phyloP scores from a whole-genome alignment of 2,329 filamentous ascomycete genomes.

The Ustilaginoidea virens region DNA sequence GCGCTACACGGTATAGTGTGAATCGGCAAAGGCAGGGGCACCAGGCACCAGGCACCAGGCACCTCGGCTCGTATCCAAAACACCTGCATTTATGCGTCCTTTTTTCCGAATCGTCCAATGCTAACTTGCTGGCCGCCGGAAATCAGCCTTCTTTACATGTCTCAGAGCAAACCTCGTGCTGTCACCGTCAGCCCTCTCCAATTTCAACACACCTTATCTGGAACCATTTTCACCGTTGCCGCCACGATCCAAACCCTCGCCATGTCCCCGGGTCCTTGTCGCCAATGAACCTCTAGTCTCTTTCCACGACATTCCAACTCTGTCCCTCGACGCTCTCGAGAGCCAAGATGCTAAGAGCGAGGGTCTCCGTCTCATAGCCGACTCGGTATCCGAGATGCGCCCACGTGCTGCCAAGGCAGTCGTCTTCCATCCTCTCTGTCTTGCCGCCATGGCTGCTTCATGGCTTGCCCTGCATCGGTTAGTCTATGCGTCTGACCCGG shows the following conservation, averaged over 20 bases:
- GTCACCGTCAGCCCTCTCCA: slow-evolving; percentile 41
- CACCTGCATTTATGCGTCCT: too few relatives aligned
- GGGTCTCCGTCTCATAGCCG: slow-evolving; percentile 59
- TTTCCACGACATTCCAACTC: slow-evolving; percentile 40
- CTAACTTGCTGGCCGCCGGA: too few relatives aligned
- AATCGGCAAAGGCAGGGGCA: too few relatives aligned
- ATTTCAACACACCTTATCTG: slow-evolving; percentile 48
- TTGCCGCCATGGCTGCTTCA: slow-evolving; percentile 29
- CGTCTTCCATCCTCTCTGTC: slow-evolving; percentile 43
- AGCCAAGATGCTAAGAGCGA: slow-evolving; percentile 44
- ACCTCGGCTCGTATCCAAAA: too few relatives aligned
- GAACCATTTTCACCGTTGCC: slow-evolving; percentile 26
- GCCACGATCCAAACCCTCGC: slow-evolving; percentile 28
- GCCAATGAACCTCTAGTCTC: slow-evolving; percentile 23
- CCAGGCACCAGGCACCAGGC: too few relatives aligned
- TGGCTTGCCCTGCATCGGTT: slow-evolving; percentile 31
- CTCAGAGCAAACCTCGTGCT: slow-evolving; percentile 68
- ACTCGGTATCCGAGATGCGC: slow-evolving; percentile 71
- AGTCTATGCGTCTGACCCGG: slow-evolving; percentile 21
- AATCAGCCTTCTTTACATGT: slow-evolving; percentile 68
- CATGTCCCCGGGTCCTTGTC: slow-evolving; percentile 36
- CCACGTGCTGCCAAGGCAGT: slow-evolving; percentile 49
- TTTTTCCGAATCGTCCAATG: too few relatives aligned
- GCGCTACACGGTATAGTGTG: too few relatives aligned
- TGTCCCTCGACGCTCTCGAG: slow-evolving; percentile 44